phyloP scores from a whole-genome alignment of 2,329 filamentous ascomycete genomes.

The Phoma sp. region DNA sequence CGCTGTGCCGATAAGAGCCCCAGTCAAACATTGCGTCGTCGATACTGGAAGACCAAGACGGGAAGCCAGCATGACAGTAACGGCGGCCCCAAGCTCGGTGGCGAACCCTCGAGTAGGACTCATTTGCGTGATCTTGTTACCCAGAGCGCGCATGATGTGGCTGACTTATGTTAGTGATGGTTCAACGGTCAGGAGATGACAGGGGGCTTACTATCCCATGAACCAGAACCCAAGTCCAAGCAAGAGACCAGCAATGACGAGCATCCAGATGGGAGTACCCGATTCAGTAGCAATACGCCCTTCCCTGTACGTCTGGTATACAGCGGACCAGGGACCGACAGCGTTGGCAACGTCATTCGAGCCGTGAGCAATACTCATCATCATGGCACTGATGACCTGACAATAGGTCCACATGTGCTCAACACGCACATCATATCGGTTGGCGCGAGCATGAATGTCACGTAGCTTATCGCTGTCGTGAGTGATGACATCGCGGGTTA shows the following conservation, averaged over 20 bases:
- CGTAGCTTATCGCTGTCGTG: slow-evolving; percentile 49
- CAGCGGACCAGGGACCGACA: slow-evolving; percentile 62
- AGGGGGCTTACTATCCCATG: slow-evolving; percentile 57
- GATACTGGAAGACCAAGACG: slow-evolving; percentile 67
- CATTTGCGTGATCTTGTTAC: slow-evolving; percentile 66
- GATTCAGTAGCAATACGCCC: slow-evolving; percentile 55
- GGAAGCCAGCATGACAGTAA: slow-evolving; percentile 69
- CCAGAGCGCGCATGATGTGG: slow-evolving; percentile 67
- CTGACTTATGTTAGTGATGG: background rate
- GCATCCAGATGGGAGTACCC: slow-evolving; percentile 65
- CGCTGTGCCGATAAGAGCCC: slow-evolving; percentile 31
- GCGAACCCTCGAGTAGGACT: slow-evolving; percentile 60
- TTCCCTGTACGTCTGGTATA: slow-evolving; percentile 65
- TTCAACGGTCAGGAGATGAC: background rate
- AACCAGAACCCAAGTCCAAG: slow-evolving; percentile 65
- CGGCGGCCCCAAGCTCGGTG: slow-evolving; percentile 53
- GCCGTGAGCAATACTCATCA: slow-evolving; percentile 74
- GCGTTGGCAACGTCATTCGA: slow-evolving; percentile 70
- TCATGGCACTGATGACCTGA: slow-evolving; percentile 63
- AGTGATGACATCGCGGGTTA: slow-evolving; percentile 51
- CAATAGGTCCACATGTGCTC: slow-evolving; percentile 57
- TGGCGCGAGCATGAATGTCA: slow-evolving; percentile 51
- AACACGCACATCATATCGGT: slow-evolving; percentile 53
- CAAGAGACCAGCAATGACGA: slow-evolving; percentile 59
- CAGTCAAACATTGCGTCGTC: slow-evolving; percentile 63